Percentiles rank a stretch among this genome's conserved stretches.
phyloP scores from a whole-genome alignment of 2,329 filamentous ascomycete species.

The Colletotrichum noveboracense region DNA sequence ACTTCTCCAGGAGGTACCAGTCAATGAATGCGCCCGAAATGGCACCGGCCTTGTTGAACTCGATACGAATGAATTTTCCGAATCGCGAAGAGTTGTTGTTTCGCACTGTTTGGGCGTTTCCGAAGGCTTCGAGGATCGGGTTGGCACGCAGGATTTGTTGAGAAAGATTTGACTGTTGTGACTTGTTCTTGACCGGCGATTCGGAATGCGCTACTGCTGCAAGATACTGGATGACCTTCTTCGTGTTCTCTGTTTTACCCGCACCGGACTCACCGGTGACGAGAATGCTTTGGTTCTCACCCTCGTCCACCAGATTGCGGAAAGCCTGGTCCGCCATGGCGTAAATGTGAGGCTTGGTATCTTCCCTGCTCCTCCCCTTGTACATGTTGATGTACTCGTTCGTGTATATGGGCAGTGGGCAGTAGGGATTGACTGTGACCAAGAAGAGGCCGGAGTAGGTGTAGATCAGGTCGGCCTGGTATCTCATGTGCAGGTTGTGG shows the following conservation, averaged over 20 bases:
- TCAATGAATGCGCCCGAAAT: constrained; percentile 97
- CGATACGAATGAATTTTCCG: constrained; percentile 98
- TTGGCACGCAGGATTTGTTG: constrained; percentile 97
- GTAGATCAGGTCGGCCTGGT: constrained; percentile 95
- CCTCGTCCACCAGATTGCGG: constrained; percentile 92
- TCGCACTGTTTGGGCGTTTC: constrained; percentile 95
- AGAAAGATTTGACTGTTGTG: constrained; percentile 80
- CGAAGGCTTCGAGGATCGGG: constrained; percentile 96
- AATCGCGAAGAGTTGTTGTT: constrained; percentile 99
- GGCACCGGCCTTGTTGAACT: constrained; percentile 85
- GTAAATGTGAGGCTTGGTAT: constrained; percentile 96
- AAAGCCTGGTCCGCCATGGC: constrained; percentile 98
- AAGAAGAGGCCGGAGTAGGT: constrained; percentile 97
- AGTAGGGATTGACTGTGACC: constrained; percentile 97
- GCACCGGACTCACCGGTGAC: constrained; percentile 98
- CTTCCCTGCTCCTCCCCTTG: constrained; percentile 86
- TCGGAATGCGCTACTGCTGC: constrained; percentile 92
- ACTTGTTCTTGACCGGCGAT: constrained; percentile 66
- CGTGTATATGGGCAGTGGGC: constrained; percentile 90
- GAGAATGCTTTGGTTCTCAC: constrained; percentile 94
- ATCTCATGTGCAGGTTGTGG: constrained; percentile 93
- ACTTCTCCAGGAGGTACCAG: constrained; percentile 98
- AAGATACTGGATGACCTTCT: constrained; percentile 98
- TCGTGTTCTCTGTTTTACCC: constrained; percentile 98
- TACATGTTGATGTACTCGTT: constrained; percentile 99